Conservation (phyloP, 257 asterid species). For the Petrea volubilis region DNA sequence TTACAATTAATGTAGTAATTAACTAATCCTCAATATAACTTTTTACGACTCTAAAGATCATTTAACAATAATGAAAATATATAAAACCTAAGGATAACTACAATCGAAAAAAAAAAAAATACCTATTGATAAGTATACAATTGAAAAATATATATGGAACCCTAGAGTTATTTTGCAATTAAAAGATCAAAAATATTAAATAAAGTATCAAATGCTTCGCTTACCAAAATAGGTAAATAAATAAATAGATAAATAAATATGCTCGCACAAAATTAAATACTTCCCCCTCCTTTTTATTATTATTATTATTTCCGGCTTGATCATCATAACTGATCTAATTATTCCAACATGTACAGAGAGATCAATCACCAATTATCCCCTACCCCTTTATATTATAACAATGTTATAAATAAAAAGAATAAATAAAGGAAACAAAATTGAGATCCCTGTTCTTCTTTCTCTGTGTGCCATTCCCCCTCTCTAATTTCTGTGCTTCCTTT, state of each 20-base stretch:
- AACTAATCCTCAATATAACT: too few species aligned
- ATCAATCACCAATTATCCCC: conserved; percentile 2
- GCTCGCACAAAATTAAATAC: not conserved
- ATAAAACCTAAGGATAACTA: too few species aligned
- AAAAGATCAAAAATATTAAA: too few species aligned
- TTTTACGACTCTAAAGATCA: too few species aligned
- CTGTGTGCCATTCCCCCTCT: not conserved
- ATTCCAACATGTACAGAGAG: conserved; percentile 15
- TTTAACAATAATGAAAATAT: too few species aligned
- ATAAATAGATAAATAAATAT: not conserved
- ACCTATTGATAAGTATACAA: too few species aligned
- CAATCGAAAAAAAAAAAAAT: too few species aligned
- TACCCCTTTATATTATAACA: not conserved
- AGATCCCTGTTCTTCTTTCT: not conserved
- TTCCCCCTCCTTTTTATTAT: conserved; percentile 15
- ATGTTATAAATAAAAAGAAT: not conserved
- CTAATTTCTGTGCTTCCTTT: not conserved
- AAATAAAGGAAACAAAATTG: not conserved
- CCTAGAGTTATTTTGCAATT: too few species aligned
- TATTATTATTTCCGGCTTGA: not conserved
- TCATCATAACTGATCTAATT: conserved; percentile 14
- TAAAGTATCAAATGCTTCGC: too few species aligned
- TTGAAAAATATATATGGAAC: too few species aligned
- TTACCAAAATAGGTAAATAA: not conserved
- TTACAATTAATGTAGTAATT: too few species aligned